Conservation (phyloP, 106 monocot genomes). For the Alisma plantagoaquatica region DNA sequence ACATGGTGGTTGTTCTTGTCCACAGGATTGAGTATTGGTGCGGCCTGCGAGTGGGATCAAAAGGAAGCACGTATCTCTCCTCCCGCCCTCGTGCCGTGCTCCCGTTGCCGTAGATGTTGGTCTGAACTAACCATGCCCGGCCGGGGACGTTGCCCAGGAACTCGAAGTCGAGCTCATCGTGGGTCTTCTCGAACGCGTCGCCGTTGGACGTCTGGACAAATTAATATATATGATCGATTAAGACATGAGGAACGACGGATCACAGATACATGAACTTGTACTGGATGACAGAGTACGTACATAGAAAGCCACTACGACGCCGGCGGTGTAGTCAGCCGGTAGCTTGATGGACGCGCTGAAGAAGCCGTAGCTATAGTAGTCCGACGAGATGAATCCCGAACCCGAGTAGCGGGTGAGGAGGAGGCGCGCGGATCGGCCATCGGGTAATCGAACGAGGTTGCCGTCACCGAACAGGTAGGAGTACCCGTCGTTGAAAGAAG, state of each 20-base stretch:
- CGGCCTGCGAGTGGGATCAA: conserved; percentile 35
- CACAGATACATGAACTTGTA: too few species aligned
- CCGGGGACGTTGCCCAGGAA: conserved; percentile 41
- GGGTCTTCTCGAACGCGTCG: conserved; percentile 37
- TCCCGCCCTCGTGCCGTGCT: conserved; percentile 47
- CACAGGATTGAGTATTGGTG: conserved; percentile 55
- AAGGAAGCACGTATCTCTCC: conserved; percentile 45
- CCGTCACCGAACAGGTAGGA: conserved; percentile 46
- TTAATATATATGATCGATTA: too few species aligned
- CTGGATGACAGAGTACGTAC: too few species aligned
- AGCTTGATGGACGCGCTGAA: conserved; percentile 31
- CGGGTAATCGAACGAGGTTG: conserved; percentile 34
- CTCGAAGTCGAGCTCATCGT: conserved; percentile 54
- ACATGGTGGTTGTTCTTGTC: conserved; percentile 33
- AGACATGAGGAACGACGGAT: too few species aligned
- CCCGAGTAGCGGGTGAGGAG: conserved; percentile 42
- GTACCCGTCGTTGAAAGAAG: conserved; percentile 52
- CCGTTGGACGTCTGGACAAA: conserved; percentile 53
- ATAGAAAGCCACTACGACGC: conserved; percentile 34
- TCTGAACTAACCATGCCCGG: conserved; percentile 37
- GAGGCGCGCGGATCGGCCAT: conserved; percentile 41
- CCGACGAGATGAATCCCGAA: conserved; percentile 26
- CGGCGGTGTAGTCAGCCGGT: conserved; percentile 28
- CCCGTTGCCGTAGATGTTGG: conserved; percentile 53
- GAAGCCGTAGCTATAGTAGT: conserved; percentile 16